Evolutionary conservation across 164 flowering plant species (phyloP).

Genomic region (Vitis rotundifolia): DNA sequence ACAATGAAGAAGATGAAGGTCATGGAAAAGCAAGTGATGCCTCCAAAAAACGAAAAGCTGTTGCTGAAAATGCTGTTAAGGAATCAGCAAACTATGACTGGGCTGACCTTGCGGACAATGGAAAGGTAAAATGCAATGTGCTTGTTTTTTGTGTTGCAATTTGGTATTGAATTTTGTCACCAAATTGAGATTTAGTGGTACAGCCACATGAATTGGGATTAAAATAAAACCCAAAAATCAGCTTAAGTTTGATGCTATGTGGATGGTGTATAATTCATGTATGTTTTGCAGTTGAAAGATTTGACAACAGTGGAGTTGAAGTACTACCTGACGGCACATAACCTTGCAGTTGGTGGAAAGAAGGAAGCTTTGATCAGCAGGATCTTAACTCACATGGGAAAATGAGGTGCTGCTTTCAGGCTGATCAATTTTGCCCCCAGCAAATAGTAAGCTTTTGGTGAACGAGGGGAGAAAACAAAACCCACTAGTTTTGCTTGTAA

Average conservation of each 20-base stretch:
- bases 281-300: conserved; percentile 71
- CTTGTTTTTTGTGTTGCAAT: neutral
- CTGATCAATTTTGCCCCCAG: too few species aligned
- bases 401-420: conserved; percentile 23
- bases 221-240: too few species aligned
- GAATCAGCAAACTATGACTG: conserved; percentile 64
- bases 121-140: conserved; percentile 53
- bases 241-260: too few species aligned
- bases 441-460: too few species aligned
- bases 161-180: neutral
- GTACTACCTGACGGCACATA: conserved; percentile 65
- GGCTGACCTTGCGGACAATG: conserved; percentile 79
- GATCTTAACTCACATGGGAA: conserved; percentile 77
- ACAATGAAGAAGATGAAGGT: conserved; percentile 48
- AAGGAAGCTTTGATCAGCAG: conserved; percentile 76
- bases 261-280: too few species aligned
- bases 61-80: conserved; percentile 55
- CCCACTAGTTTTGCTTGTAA: too few species aligned
- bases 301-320: conserved; percentile 75
- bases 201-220: too few species aligned
- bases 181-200: too few species aligned
- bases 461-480: too few species aligned
- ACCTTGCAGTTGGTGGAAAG: conserved; percentile 73
- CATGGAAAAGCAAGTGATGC: conserved; percentile 40
- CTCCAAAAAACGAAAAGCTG: conserved; percentile 74